phyloP scores from a whole-genome alignment of 441 rosid species.

The Adansonia rubrostipa region DNA sequence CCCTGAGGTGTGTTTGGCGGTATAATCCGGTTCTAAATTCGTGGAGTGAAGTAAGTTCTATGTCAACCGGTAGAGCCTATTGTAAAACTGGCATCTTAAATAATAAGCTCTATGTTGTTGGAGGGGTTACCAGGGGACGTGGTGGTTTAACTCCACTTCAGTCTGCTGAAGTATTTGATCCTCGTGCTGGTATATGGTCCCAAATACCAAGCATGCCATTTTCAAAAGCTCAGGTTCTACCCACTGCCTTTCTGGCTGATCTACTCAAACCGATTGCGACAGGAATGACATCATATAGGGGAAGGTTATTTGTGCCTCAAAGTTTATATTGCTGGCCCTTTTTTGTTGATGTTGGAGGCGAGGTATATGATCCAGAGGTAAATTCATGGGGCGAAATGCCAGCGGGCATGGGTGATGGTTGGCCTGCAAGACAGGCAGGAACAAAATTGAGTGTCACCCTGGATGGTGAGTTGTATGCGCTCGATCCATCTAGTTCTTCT shows the following conservation, averaged over 20 bases:
- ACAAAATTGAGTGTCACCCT: conserved; percentile 79
- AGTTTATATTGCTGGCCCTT: conserved; percentile 95
- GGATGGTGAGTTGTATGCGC: conserved; percentile 81
- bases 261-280: conserved; percentile 89
- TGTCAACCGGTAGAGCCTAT: conserved; percentile 79
- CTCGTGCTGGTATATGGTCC: conserved; percentile 61
- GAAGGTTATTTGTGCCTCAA: conserved; percentile 84
- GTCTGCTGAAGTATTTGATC: conserved; percentile 87
- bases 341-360: conserved; percentile 95
- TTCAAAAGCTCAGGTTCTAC: conserved; percentile 74
- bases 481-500: conserved; percentile 74
- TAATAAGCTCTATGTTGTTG: conserved; percentile 76
- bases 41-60: conserved; percentile 73
- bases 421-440: conserved; percentile 93
- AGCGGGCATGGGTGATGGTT: conserved; percentile 88
- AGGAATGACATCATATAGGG: conserved; percentile 88
- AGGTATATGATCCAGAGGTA: conserved; percentile 72
- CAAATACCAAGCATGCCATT: conserved; percentile 90
- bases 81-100: conserved; percentile 75
- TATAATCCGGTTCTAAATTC: conserved; percentile 66
- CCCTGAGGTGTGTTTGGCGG: conserved; percentile 67
- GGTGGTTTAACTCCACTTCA: conserved; percentile 79
- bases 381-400: conserved; percentile 92
- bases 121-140: conserved; percentile 70
- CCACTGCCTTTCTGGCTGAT: conserved; percentile 80